A percentile compares a stretch with the other conserved stretches of the same genome.
phyloP scores from a whole-genome alignment of 225 moss, liverwort and hornwort genomes.

The Thuidium tamariscinum region DNA sequence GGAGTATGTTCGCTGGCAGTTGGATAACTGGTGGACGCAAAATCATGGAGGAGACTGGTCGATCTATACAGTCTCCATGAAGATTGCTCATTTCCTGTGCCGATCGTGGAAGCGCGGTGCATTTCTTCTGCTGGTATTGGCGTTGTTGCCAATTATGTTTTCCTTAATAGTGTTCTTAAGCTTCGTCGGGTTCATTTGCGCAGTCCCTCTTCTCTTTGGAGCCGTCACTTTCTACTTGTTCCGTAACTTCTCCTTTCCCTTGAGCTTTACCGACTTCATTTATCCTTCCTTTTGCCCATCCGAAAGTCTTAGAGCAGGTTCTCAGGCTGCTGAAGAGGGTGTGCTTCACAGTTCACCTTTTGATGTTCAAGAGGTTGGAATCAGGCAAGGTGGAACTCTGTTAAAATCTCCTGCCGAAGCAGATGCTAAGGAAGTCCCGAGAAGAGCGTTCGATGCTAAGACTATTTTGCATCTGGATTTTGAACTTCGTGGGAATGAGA shows the following conservation, averaged over 20 bases:
- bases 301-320: not conserved
- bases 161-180: conserved; percentile 9
- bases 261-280: not conserved
- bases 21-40: not conserved
- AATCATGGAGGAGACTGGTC: not conserved
- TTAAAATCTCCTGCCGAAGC: not conserved
- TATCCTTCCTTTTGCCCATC: not conserved
- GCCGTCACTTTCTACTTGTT: conserved; percentile 10
- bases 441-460: not conserved
- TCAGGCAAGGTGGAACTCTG: not conserved
- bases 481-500: not conserved
- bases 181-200: conserved; percentile 10
- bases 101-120: conserved; percentile 1
- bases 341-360: not conserved
- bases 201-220: conserved; percentile 14
- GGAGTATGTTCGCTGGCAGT: conserved; percentile 8
- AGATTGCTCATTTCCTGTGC: conserved; percentile 3
- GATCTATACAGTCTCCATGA: not conserved
- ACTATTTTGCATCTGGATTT: not conserved
- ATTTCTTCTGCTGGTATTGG: conserved; percentile 12
- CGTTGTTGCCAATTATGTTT: conserved; percentile 8
- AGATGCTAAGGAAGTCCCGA: not conserved
- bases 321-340: not conserved
- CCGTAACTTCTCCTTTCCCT: not conserved
- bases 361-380: not conserved